These are phyloP conservation scores for Nakaseomyces nivariensis DNA, from an alignment of 1,139 yeast species.

Conservation along the genomic window DNA sequence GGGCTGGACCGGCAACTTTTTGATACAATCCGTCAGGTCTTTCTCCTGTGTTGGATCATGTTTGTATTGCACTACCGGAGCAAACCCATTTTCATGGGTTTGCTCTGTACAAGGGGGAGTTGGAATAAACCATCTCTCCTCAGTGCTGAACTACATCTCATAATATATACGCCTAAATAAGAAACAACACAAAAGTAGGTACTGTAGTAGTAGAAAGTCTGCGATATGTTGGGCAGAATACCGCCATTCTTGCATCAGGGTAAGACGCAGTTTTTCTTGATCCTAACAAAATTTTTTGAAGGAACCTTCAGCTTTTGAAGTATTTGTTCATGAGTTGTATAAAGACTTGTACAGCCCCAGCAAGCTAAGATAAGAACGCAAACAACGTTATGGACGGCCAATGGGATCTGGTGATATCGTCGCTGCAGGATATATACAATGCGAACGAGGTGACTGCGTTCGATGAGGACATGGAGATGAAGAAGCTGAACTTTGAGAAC, in stretches of 20 bases:
- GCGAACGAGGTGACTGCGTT: slow-evolving; percentile 47
- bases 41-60: slow-evolving; percentile 20
- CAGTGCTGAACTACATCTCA: background rate
- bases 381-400: slow-evolving; percentile 35
- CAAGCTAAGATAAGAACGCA: too few species aligned
- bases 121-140: background rate
- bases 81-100: background rate
- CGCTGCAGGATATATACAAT: slow-evolving; percentile 58
- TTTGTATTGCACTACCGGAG: slow-evolving; percentile 5
- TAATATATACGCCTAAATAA: too few species aligned
- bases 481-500: slow-evolving; percentile 26
- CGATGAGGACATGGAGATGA: slow-evolving; percentile 36
- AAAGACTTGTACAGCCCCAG: too few species aligned
- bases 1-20: slow-evolving; percentile 12
- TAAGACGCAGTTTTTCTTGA: too few species aligned
- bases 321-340: too few species aligned
- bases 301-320: too few species aligned
- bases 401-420: slow-evolving; percentile 60
- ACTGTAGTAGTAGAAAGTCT: background rate
- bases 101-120: background rate
- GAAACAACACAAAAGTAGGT: too few species aligned
- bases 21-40: slow-evolving; percentile 21
- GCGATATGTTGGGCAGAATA: too few species aligned
- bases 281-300: too few species aligned
- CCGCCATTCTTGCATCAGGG: background rate